phyloP scores from a whole-genome alignment of 352 stramenopile species.

The Globisporangium okanoganense region DNA sequence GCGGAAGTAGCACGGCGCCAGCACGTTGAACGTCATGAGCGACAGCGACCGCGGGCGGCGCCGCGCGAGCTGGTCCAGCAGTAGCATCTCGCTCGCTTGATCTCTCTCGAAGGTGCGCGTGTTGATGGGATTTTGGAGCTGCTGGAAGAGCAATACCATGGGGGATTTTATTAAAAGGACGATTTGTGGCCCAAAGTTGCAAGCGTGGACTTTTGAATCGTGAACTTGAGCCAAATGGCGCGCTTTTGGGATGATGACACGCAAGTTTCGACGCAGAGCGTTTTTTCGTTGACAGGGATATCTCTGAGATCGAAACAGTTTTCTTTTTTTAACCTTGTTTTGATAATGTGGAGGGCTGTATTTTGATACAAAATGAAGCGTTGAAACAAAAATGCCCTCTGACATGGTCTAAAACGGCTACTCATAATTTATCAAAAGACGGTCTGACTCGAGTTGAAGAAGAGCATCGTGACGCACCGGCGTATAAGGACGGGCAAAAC shows the following conservation, averaged over 20 bases:
- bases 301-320: too few species aligned
- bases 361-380: too few species aligned
- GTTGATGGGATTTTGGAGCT: background rate
- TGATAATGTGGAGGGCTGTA: too few species aligned
- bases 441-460: background rate
- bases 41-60: constrained; percentile 44
- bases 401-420: background rate
- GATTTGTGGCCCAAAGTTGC: too few species aligned
- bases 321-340: too few species aligned
- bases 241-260: too few species aligned
- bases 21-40: constrained; percentile 87
- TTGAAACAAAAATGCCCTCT: background rate
- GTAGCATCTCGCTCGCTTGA: too few species aligned
- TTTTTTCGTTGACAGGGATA: background rate
- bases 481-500: too few species aligned
- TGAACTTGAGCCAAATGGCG: background rate
- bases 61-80: constrained; percentile 28
- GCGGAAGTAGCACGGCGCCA: constrained; percentile 86
- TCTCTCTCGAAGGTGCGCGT: too few species aligned
- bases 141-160: background rate
- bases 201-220: background rate
- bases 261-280: too few species aligned
- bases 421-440: background rate
- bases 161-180: too few species aligned
- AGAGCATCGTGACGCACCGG: background rate